Evolutionary conservation across 1,284 basidiomycete genomes (phyloP).

Genomic region (Agaricales sp.): DNA sequence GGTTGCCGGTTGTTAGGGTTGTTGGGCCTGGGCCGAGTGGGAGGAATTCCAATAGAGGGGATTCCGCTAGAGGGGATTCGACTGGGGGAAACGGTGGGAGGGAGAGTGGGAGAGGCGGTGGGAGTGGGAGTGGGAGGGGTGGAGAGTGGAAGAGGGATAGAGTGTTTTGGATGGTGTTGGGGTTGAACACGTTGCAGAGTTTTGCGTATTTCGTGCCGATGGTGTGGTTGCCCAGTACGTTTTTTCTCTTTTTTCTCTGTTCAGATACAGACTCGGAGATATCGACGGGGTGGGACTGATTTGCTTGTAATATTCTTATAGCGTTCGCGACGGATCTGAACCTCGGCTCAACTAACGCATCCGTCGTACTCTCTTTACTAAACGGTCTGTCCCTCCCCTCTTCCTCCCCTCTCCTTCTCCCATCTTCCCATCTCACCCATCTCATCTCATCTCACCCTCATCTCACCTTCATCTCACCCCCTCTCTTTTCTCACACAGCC

Average conservation of each 20-base stretch:
- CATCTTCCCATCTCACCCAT: slow-evolving; percentile 6
- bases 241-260: too few species aligned
- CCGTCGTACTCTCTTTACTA: slow-evolving; percentile 17
- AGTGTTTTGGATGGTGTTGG: slow-evolving; percentile 20
- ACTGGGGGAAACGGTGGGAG: slow-evolving; percentile 24
- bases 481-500: slow-evolving; percentile 13
- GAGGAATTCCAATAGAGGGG: too few species aligned
- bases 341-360: slow-evolving; percentile 16
- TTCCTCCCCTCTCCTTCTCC: slow-evolving; percentile 1
- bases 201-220: slow-evolving; percentile 25
- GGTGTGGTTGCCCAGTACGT: slow-evolving; percentile 25
- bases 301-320: slow-evolving; percentile 6
- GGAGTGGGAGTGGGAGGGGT: slow-evolving; percentile 60
- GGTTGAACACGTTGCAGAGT: slow-evolving; percentile 24
- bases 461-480: too few species aligned
- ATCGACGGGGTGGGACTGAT: slow-evolving; percentile 2
- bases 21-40: not conserved
- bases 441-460: slow-evolving; percentile 6
- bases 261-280: not conserved
- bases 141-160: slow-evolving; percentile 16
- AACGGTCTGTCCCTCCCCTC: too few species aligned
- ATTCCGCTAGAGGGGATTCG: too few species aligned
- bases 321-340: slow-evolving; percentile 21
- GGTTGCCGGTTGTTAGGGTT: not conserved
- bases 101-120: slow-evolving; percentile 63